Percentiles rank a stretch among this genome's conserved stretches.
phyloP scores from a whole-genome alignment of 805 yeast species.

The Starmerella potacharoeniae region DNA sequence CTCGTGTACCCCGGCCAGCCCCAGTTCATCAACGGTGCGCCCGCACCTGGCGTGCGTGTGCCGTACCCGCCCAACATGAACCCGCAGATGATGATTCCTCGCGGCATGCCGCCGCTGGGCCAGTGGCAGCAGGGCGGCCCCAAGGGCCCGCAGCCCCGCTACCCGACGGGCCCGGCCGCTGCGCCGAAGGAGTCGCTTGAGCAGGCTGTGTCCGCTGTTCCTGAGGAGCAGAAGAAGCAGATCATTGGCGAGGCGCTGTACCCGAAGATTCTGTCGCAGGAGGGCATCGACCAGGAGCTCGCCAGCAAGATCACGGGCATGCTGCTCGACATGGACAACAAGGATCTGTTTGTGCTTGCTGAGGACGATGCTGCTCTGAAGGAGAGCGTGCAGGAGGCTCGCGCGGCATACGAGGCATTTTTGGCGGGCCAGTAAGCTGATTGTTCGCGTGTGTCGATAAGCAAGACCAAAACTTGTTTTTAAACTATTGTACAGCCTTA shows the following conservation, averaged over 20 bases:
- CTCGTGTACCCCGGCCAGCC: slow-evolving; percentile 46
- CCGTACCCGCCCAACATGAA: slow-evolving; percentile 29
- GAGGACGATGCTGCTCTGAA: slow-evolving; percentile 84
- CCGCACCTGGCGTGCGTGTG: slow-evolving; percentile 49
- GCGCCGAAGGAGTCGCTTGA: slow-evolving; percentile 37
- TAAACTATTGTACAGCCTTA: slow-evolving; percentile 1
- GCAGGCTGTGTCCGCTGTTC: slow-evolving; percentile 51
- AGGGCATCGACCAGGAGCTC: slow-evolving; percentile 84
- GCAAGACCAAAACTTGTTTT: background rate
- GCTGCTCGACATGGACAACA: slow-evolving; percentile 90
- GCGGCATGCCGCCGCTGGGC: slow-evolving; percentile 30
- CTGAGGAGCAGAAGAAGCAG: slow-evolving; percentile 88
- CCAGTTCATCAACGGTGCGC: slow-evolving; percentile 63
- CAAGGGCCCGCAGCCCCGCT: slow-evolving; percentile 22
- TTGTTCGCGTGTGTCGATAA: background rate
- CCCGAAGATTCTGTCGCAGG: slow-evolving; percentile 78
- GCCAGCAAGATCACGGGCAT: slow-evolving; percentile 99
- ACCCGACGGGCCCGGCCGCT: slow-evolving; percentile 22
- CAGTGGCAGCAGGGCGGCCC: slow-evolving; percentile 26
- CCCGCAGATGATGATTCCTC: slow-evolving; percentile 28
- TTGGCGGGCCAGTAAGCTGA: slow-evolving; percentile 38
- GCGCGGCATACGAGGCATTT: slow-evolving; percentile 86
- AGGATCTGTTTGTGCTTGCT: slow-evolving; percentile 76
- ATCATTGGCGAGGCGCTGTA: slow-evolving; percentile 94
- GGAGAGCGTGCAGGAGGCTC: slow-evolving; percentile 88